Percentiles rank a stretch among this genome's conserved stretches.
Conservation (phyloP, 148 eudicot species). For the Arctostaphylos glauca region DNA sequence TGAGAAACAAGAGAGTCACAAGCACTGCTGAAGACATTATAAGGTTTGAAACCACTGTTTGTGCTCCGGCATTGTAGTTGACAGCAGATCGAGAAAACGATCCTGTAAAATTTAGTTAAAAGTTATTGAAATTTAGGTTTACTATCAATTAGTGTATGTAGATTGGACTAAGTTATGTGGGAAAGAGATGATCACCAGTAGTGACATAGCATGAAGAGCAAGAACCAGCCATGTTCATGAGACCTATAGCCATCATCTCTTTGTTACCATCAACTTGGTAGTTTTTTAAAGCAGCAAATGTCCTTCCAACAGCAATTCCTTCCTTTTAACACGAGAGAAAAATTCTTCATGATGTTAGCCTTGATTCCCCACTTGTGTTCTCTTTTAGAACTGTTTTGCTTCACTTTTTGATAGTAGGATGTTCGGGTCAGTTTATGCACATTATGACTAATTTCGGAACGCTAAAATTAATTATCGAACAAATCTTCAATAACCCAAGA, state of each 20-base stretch:
- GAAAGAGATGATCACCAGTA: slow-evolving; percentile 45
- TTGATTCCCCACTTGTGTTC: background rate
- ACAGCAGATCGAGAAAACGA: slow-evolving; percentile 96
- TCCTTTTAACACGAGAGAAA: slow-evolving; percentile 45
- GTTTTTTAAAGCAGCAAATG: slow-evolving; percentile 80
- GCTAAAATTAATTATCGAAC: no score
- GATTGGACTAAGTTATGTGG: background rate
- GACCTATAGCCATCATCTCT: slow-evolving; percentile 97
- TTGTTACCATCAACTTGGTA: slow-evolving; percentile 99
- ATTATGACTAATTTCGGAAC: no score
- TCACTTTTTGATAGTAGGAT: background rate
- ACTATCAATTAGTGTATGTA: background rate
- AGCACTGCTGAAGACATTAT: slow-evolving; percentile 81
- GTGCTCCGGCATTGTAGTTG: slow-evolving; percentile 85
- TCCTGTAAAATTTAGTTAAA: slow-evolving; percentile 43
- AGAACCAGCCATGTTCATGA: slow-evolving; percentile 96
- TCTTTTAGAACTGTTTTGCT: background rate
- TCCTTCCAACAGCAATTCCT: slow-evolving; percentile 98
- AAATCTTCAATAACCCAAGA: no score
- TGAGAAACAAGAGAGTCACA: slow-evolving; percentile 68
- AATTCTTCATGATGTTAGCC: background rate
- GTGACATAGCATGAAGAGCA: slow-evolving; percentile 93
- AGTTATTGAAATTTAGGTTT: background rate
- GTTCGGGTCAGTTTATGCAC: no score
- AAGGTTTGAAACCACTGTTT: slow-evolving; percentile 81